Conservation (phyloP, 192 early-diverging fungal genomes). For the Chytriomyces sp. region DNA sequence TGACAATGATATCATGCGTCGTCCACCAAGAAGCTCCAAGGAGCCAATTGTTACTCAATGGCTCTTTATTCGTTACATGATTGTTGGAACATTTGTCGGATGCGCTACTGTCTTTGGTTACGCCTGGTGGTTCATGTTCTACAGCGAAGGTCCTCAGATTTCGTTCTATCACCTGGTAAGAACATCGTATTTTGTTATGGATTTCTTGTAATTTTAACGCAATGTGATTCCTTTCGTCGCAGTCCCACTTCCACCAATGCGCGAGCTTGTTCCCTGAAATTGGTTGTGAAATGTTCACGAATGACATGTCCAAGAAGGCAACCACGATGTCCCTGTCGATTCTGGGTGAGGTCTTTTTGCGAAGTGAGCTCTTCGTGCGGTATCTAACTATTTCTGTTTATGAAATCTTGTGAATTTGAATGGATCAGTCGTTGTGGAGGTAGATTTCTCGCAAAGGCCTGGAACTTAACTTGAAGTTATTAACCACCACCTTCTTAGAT, state of each 20-base stretch:
- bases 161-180: slow-evolving; percentile 84
- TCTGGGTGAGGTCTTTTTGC: slow-evolving; percentile 39
- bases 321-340: slow-evolving; percentile 96
- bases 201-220: slow-evolving; percentile 11
- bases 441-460: neutral
- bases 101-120: slow-evolving; percentile 94
- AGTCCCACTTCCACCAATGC: slow-evolving; percentile 95
- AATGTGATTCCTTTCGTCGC: slow-evolving; percentile 26
- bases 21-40: slow-evolving; percentile 78
- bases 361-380: too few species aligned
- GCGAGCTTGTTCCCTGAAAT: slow-evolving; percentile 83
- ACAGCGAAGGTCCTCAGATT: slow-evolving; percentile 85
- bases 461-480: neutral
- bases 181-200: slow-evolving; percentile 16
- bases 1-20: slow-evolving; percentile 95
- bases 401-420: too few species aligned
- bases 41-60: slow-evolving; percentile 93
- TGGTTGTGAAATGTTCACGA: slow-evolving; percentile 90
- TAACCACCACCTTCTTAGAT: slow-evolving; percentile 60
- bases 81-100: slow-evolving; percentile 93
- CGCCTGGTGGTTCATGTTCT: slow-evolving; percentile 99
- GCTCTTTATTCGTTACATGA: slow-evolving; percentile 94
- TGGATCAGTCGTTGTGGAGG: slow-evolving; percentile 75
- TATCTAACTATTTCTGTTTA: too few species aligned
- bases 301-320: slow-evolving; percentile 78